Evolutionary conservation across 768 basidiomycete species (phyloP), one percentile per base, ranked within the genome.

Genomic region (Leucosporidium creatinivorum): DNA sequence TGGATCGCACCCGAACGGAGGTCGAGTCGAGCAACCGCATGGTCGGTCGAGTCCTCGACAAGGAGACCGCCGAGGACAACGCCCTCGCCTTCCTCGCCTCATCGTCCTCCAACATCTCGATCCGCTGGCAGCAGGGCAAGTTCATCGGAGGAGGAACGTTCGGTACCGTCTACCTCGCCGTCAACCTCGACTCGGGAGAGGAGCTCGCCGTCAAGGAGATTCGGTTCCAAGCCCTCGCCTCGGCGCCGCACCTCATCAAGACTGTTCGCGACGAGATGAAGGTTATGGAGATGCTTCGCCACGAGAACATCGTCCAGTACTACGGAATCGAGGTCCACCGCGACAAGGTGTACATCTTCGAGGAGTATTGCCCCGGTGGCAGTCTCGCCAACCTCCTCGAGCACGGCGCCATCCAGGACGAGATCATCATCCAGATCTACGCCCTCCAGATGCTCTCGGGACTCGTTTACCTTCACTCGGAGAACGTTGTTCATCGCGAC

Each of bases 191-290:
- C 76, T 88, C 89, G 1, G 91, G 93, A 56, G 89, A 89, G 52
- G 85, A 97, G 68, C 97, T 99, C 93, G 96, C 96, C 13, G 96
- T 97, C 75, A 99, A 99, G 80, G 96, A 98, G 80, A 92, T 98
- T 77, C 91, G 92, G 67, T 94, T 93, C 78, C 92, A 93, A 76
- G 94, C 97, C 77, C 81, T 94, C 18, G 86, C 90, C 8, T 91
- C 90, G 25, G 80, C 91, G 61, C 89, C 93, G 5, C 90, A 85
- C 69, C 82, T 98, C 31, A 91, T 91, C 80, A 84, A 89, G 61
- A 90, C 93, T 76, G 96, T 98, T 79, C 88, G 86, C 77, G 93
- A 98, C 77, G 96, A 99, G 79, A 85, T 96, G 63, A 87, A 85
- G 73, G 92, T 99, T 64, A 99, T 99, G 96, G 91, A 93, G 78